Conservation (phyloP, 352 stramenopile species). For the Phytophthora sansomeana region DNA sequence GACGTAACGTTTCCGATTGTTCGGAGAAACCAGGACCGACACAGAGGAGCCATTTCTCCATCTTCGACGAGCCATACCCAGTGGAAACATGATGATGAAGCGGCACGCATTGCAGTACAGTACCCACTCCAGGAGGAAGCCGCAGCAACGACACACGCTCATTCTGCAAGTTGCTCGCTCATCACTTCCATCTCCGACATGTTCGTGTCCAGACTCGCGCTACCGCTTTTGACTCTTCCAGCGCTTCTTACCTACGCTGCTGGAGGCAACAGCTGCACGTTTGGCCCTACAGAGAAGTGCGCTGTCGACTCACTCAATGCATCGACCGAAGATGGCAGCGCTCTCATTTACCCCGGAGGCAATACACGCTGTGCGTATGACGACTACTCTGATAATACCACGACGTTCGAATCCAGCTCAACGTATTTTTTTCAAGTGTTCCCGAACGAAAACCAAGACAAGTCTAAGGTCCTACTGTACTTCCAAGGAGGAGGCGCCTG, state of each 20-base stretch:
- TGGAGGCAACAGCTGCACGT: slow-evolving; percentile 20
- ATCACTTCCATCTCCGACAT: not conserved
- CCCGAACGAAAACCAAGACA: slow-evolving; percentile 46
- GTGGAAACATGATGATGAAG: slow-evolving; percentile 10
- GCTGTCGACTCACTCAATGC: slow-evolving; percentile 34
- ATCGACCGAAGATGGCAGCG: slow-evolving; percentile 35
- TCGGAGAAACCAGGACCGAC: slow-evolving; percentile 11
- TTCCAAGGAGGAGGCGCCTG: slow-evolving; percentile 67
- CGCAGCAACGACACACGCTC: not conserved
- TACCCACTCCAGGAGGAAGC: not conserved
- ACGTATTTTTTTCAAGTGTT: slow-evolving; percentile 70
- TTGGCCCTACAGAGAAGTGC: slow-evolving; percentile 35
- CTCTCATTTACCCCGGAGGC: slow-evolving; percentile 51
- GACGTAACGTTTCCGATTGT: slow-evolving; percentile 7
- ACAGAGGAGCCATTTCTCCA: slow-evolving; percentile 21
- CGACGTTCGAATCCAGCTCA: slow-evolving; percentile 40
- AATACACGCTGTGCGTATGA: slow-evolving; percentile 60
- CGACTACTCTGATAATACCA: slow-evolving; percentile 36
- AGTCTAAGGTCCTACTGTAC: slow-evolving; percentile 64
- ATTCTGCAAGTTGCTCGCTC: slow-evolving; percentile 17
- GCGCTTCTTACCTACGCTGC: slow-evolving; percentile 1
- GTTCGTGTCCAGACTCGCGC: slow-evolving; percentile 14
- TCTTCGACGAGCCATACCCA: slow-evolving; percentile 4
- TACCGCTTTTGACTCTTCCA: slow-evolving; percentile 17
- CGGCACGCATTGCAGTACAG: slow-evolving; percentile 8